Base-by-base conservation (phyloP, 306 rosid genomes). In the Lathyrus tuberosus region DNA sequence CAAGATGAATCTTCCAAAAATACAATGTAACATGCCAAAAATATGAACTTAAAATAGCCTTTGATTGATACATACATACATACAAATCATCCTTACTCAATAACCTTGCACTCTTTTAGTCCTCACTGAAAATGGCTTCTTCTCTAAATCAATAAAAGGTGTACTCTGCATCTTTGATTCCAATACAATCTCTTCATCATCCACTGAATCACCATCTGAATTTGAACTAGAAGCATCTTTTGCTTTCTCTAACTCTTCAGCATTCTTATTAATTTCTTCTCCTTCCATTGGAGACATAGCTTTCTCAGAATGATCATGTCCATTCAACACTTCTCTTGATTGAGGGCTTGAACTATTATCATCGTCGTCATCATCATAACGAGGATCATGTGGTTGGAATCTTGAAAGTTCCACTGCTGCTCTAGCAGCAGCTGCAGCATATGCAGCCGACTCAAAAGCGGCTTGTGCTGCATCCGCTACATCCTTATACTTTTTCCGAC, bases 391-490 rank as follows among this genome's bases (percentile, higher is more conserved):
- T 10, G 91, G 37, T 24, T 80, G 87, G 3, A 85, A 72, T 67
- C 91, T 76, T 51, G 91, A 85, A 75, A 93, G 96, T 64, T 86
- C 90, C 65, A 90, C 81, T 6, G 96, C 98, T 64, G 91, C 96
- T 78, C 86, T 85, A 35, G 98, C 98, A 16, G 98, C 98, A 48
- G 76, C 96, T 2, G 96, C 98, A 49, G 96, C 98, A 71, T 81
- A 71, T 72, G 96, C 91, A 22, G 97, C 98, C 5, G 96, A 90
- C 80, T 93, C 91, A 37, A 90, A 93, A 15, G 98, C 98, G 79
- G 97, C 98, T 67, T 93, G 97, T 57, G 98, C 98, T 61, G 98
- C 97, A 64, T 78, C 90, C 16, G 97, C 86, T 40, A 85, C 98
- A 6, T 83, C 94, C 81, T 76, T 90, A 75, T 86, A 93, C 78